Evolutionary conservation across 768 basidiomycete species (phyloP), one percentile per base, ranked within the genome.

Genomic region (Xerocomus potaroensis): DNA sequence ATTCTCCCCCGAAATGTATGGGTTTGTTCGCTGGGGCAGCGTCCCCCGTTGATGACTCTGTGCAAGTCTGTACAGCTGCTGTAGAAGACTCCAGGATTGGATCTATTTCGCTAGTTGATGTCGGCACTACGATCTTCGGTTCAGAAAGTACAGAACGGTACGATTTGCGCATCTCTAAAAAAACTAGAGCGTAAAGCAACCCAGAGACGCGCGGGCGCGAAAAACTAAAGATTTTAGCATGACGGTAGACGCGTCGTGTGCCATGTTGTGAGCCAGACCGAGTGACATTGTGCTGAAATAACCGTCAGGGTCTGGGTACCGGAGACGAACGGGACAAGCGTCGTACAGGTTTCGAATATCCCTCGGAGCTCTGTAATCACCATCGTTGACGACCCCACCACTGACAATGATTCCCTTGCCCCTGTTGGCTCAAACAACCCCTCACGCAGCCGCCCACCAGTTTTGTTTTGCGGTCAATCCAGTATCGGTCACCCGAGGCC

Each of bases 401-500:
- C 84, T 85, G 7, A 91, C 70, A 10, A 94, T 61, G 43, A 92
- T 61, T 0, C 81, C 84, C 60, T 82, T 87, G 1, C 90, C 89
- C 53, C 88, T 88, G 3, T 87, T 84, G 1, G 89, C 88, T 1
- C 91, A 74, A 15, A 80, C 74, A 2, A 93, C 70, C 64, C 93
- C 91, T 27, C 83, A 71, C 10, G 87, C 79, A 0, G 79, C 74
- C 0, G 85, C 80, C 91, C 91, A 88, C 90, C 89, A 89, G 53
- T 91, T 88, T 33, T 86, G 69, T 67, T 87, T 87, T 5, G 79
- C 77, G 8, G 63, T 65, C 3, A 72, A 58, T 0, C 79, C 81
- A 24, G 70, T 73, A 46, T 82, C 80, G 14, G 72, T 77, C 3
- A 67, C 77, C 76, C 75, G 11, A 76, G 72, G 14, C 71, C 67